A percentile compares a stretch with the other conserved stretches of the same genome.
Evolutionary conservation across 768 basidiomycete genomes (phyloP).

Genomic region (Neoboletus brunneissimus): DNA sequence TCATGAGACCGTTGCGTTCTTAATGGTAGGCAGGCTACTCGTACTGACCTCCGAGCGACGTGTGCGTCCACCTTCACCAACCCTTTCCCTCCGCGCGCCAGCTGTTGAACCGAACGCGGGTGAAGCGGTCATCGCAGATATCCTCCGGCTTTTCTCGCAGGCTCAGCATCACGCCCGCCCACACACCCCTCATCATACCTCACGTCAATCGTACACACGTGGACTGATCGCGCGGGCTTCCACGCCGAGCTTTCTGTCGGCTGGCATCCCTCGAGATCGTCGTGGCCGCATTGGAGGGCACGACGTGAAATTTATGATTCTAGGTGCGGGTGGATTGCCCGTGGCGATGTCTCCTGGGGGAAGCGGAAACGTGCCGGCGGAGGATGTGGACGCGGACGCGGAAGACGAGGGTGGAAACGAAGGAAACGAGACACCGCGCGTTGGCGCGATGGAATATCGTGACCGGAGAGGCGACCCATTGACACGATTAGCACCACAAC

Average conservation of each 20-base stretch:
- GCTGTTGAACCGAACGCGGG: slow-evolving; percentile 55
- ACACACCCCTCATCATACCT: slow-evolving; percentile 28
- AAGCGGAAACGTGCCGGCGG: slow-evolving; percentile 6
- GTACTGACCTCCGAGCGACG: slow-evolving; percentile 73
- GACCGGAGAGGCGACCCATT: slow-evolving; percentile 1
- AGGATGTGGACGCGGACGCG: slow-evolving; percentile 33
- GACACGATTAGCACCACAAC: slow-evolving; percentile 37
- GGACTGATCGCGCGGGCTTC: slow-evolving; percentile 28
- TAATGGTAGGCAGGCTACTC: slow-evolving; percentile 51
- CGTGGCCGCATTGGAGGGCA: slow-evolving; percentile 65
- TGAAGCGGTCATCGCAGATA: slow-evolving; percentile 65
- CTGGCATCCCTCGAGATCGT: slow-evolving; percentile 71
- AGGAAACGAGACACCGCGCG: slow-evolving; percentile 56
- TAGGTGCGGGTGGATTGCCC: slow-evolving; percentile 27
- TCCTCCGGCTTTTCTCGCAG: slow-evolving; percentile 61
- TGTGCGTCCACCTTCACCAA: slow-evolving; percentile 51
- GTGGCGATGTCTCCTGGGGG: slow-evolving; percentile 7
- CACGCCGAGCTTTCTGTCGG: slow-evolving; percentile 68
- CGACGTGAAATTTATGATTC: slow-evolving; percentile 29
- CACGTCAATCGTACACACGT: slow-evolving; percentile 25
- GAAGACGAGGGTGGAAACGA: slow-evolving; percentile 41
- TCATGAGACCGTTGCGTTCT: neutral
- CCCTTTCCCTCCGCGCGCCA: slow-evolving; percentile 52
- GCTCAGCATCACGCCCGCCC: slow-evolving; percentile 41
- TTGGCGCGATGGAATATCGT: slow-evolving; percentile 42